phyloP scores from a whole-genome alignment of 2,329 filamentous ascomycete genomes.

The Trichophyton mentagrophytes region DNA sequence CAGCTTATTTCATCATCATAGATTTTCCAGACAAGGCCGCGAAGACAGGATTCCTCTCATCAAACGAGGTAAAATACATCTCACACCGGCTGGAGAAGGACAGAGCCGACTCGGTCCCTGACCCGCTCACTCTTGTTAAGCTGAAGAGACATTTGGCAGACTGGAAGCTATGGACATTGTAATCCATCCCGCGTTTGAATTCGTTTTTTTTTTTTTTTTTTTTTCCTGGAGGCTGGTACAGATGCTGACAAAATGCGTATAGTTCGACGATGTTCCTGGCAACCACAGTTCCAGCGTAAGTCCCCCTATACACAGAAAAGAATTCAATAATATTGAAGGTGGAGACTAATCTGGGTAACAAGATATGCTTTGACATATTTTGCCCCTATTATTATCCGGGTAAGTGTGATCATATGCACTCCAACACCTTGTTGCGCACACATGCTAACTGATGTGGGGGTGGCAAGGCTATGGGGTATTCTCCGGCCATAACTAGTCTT shows the following conservation, averaged over 20 bases:
- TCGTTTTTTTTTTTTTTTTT: too few species aligned
- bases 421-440: background rate
- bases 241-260: background rate
- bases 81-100: slow-evolving; percentile 40
- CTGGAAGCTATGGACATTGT: slow-evolving; percentile 48
- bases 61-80: slow-evolving; percentile 33
- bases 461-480: slow-evolving; percentile 21
- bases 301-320: background rate
- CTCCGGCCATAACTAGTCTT: slow-evolving; percentile 16
- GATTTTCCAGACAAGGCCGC: slow-evolving; percentile 50
- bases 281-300: slow-evolving; percentile 8
- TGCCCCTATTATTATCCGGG: slow-evolving; percentile 12
- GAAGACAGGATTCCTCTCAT: slow-evolving; percentile 38
- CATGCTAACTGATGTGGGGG: slow-evolving; percentile 8
- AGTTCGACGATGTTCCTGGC: slow-evolving; percentile 10
- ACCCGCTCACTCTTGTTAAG: slow-evolving; percentile 37
- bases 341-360: background rate
- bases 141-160: slow-evolving; percentile 40
- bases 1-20: slow-evolving; percentile 46
- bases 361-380: slow-evolving; percentile 9
- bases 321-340: background rate
- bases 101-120: slow-evolving; percentile 39
- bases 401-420: slow-evolving; percentile 8
- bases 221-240: background rate
- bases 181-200: slow-evolving; percentile 16